Conservation (phyloP, 2,329 filamentous ascomycete species). For the Fusarium sacchari region DNA sequence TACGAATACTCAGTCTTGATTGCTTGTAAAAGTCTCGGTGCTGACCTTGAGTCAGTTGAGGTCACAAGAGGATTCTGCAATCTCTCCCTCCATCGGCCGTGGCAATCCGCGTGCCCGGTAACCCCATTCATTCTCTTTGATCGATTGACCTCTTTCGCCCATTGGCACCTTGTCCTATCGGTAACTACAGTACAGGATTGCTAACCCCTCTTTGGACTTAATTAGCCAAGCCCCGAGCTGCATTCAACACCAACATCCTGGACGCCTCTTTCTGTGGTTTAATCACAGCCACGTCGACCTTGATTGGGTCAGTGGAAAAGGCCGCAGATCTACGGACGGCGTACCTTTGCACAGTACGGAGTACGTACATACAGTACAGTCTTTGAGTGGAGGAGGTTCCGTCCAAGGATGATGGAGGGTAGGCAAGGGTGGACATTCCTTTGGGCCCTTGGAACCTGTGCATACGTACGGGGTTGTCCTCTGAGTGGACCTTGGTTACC, state of each 20-base stretch:
- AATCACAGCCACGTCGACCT: conserved; percentile 35
- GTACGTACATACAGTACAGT: no score
- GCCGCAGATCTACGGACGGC: conserved; percentile 44
- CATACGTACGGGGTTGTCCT: conserved; percentile 37
- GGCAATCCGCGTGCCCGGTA: conserved; percentile 43
- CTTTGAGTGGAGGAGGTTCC: conserved; percentile 20
- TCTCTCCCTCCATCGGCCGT: conserved; percentile 39
- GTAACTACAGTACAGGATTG: conserved; percentile 38
- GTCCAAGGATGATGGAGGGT: conserved; percentile 3
- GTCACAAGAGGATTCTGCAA: conserved; percentile 44
- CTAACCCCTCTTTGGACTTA: conserved; percentile 44
- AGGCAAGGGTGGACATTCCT: conserved; percentile 39
- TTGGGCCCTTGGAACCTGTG: conserved; percentile 37
- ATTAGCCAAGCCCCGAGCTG: conserved; percentile 43
- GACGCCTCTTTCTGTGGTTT: conserved; percentile 36
- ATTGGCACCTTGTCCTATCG: conserved; percentile 43
- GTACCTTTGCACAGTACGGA: conserved; percentile 21
- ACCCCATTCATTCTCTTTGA: conserved; percentile 39
- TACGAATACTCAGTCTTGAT: conserved; percentile 23
- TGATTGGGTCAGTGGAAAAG: conserved; percentile 46
- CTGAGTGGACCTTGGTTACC: conserved; percentile 27
- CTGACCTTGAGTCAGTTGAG: conserved; percentile 41
- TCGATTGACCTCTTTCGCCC: conserved; percentile 33
- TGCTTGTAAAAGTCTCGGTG: conserved; percentile 35
- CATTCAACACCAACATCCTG: conserved; percentile 42